These are phyloP conservation scores for Dryadomyces sulphureus DNA, from an alignment of 2,329 filamentous ascomycete species.

Conservation along the genomic window DNA sequence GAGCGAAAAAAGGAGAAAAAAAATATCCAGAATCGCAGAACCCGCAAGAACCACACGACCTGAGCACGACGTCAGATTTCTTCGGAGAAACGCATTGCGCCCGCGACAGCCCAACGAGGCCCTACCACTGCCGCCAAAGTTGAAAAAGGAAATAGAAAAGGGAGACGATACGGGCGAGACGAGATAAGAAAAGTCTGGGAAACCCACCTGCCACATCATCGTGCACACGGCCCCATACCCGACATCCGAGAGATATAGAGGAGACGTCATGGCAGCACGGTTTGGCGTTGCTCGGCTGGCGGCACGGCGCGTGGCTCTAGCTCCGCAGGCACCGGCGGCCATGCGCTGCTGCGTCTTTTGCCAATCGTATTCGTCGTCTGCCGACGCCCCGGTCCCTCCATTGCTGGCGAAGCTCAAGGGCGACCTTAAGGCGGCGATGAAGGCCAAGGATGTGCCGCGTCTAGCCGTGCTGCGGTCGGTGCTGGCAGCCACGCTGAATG, in stretches of 20 bases:
- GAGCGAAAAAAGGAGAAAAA: not conserved
- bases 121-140: not conserved
- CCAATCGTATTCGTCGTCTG: conserved; percentile 15
- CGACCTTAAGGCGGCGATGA: conserved; percentile 53
- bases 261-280: not conserved
- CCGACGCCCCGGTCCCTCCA: conserved; percentile 24
- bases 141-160: not conserved
- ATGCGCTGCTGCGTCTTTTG: not conserved
- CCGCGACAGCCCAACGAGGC: not conserved
- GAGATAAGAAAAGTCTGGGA: not conserved
- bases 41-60: not conserved
- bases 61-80: not conserved
- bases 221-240: not conserved
- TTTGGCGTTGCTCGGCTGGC: not conserved
- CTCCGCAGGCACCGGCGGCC: not conserved
- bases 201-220: not conserved
- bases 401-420: conserved; percentile 38
- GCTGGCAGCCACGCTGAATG: conserved; percentile 57
- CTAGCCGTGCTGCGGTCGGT: conserved; percentile 55
- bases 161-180: not conserved
- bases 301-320: not conserved
- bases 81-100: not conserved
- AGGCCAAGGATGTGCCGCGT: conserved; percentile 46
- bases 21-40: not conserved
- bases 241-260: not conserved